Evolutionary conservation across 768 basidiomycete species (phyloP), one percentile per base, ranked within the genome.

Genomic region (Hirschioporus abietinus): DNA sequence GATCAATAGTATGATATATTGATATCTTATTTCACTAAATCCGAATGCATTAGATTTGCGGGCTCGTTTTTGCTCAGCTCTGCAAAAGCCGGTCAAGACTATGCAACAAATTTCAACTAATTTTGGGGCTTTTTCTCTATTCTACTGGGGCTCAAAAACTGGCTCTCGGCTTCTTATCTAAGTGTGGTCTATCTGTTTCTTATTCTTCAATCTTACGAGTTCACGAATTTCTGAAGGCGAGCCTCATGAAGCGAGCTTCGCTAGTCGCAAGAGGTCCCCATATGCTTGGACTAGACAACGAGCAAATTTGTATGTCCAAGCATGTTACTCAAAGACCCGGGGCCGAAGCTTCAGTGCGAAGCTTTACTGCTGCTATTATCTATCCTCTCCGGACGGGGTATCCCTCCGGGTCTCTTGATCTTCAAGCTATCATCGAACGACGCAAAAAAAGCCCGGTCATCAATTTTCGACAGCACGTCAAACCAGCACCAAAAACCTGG

Each of bases 111-210:
- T 52, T 52, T 20, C 42, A 72, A 27, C 68, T 72, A 0, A 70
- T 76, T 15, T 64, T 77, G 27, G 71, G 70, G 0, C 66, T 79
- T 1, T 80, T 77, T 60, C 64, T 77, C 0, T 79, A 78, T 66
- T 75, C 76, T 1, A 68, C 69, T 1, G 78, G 78, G 0, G 72
- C 76, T 0, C 74, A 76, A 35, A 70, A 76, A 0, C 79, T 79
- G 62, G 66, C 72, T 0, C 74, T 79, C 7, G 61, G 70, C 8
- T 72, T 79, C 10, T 42, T 79, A 1, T 73, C 74, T 1, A 69
- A 71, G 25, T 58, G 78, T 1, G 77, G 78, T 0, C 25, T 77
- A 17, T 71, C 69, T 0, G 73, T 74, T 59, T 78, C 77, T 67
- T 80, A 79, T 65, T 66, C 68, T 3, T 71, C 67, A 34, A 27